Evolutionary conservation across 75 land plant species (phyloP).

Genomic region (Cupressus sempervirens): DNA sequence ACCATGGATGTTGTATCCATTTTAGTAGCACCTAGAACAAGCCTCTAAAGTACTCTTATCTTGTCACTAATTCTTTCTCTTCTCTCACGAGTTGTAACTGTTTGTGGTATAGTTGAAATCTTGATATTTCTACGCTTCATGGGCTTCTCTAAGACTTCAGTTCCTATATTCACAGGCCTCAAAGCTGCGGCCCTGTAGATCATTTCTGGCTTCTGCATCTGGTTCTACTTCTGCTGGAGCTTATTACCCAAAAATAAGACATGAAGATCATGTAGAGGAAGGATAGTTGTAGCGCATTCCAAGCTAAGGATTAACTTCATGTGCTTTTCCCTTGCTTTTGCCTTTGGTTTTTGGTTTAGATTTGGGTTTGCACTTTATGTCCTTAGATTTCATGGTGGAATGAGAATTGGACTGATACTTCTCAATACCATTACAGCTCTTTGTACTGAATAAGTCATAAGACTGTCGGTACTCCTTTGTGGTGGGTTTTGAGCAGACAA

Average conservation of each 20-base stretch:
- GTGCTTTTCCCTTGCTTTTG: not conserved
- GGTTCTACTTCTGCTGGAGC: no score
- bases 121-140: conserved; percentile 40
- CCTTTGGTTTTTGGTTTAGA: not conserved
- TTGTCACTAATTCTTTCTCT: conserved; percentile 49
- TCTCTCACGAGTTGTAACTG: conserved; percentile 45
- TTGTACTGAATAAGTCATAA: no score
- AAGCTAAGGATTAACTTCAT: not conserved
- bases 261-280: not conserved
- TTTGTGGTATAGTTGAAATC: conserved; percentile 57
- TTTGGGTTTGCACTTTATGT: not conserved
- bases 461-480: no score
- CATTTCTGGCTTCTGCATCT: no score
- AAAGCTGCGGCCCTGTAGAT: no score
- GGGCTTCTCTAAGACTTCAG: conserved; percentile 45
- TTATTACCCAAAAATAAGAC: not conserved
- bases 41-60: conserved; percentile 39
- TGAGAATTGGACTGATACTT: no score
- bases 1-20: conserved; percentile 66
- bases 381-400: not conserved
- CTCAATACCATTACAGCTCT: no score
- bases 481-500: no score
- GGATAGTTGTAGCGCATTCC: not conserved
- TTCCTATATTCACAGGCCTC: no score
- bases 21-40: conserved; percentile 49